Evolutionary conservation across 345 rosid genomes (phyloP).

Genomic region (Eucalyptus fibrosa): DNA sequence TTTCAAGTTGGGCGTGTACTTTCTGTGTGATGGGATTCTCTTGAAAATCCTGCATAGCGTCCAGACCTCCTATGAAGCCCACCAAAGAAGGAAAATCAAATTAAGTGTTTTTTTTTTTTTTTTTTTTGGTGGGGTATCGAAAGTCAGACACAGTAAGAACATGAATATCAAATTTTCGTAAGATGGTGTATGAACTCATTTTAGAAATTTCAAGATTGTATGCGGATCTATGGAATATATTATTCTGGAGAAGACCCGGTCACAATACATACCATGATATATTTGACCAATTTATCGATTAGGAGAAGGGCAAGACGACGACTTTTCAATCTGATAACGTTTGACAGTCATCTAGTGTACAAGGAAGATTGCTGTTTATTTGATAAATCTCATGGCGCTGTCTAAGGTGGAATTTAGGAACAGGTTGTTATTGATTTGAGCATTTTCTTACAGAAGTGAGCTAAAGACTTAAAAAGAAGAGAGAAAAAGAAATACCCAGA

Average conservation of each 20-base stretch:
- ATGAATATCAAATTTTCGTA: neutral
- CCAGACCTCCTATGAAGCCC: slow-evolving; percentile 61
- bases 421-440: neutral
- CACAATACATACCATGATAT: neutral
- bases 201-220: neutral
- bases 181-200: neutral
- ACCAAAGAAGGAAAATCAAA: neutral
- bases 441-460: neutral
- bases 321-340: neutral
- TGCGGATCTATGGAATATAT: neutral
- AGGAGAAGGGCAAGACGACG: neutral
- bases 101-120: neutral
- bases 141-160: neutral
- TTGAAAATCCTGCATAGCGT: slow-evolving; percentile 74
- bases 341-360: neutral
- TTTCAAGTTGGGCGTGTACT: slow-evolving; percentile 13
- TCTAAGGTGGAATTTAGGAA: neutral
- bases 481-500: neutral
- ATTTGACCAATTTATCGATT: neutral
- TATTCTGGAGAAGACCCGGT: neutral
- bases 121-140: neutral
- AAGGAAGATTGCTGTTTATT: neutral
- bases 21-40: slow-evolving; percentile 31
- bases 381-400: neutral
- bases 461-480: neutral